Conservation (phyloP, 139 green algal species). For the Coelastrella sp. region DNA sequence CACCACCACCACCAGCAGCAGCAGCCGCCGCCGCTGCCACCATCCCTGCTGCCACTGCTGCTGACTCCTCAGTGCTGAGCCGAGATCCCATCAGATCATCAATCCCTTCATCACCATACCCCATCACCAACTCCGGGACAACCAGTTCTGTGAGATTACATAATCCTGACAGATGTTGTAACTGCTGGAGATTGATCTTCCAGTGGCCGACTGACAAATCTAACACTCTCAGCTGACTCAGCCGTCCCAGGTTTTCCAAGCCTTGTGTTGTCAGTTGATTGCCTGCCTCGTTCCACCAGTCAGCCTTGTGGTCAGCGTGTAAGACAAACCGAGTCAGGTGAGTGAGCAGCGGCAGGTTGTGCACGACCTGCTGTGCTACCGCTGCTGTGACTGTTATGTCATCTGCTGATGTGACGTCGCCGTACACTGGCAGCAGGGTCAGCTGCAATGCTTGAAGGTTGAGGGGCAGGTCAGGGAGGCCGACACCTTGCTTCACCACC, state of each 20-base stretch:
- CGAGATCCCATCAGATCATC: constrained; percentile 4
- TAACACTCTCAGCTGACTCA: background rate
- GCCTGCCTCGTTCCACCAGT: background rate
- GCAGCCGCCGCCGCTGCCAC: background rate
- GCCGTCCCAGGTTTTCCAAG: background rate
- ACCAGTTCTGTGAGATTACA: constrained; percentile 6
- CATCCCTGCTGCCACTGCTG: constrained; percentile 10
- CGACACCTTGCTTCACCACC: background rate
- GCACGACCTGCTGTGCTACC: background rate
- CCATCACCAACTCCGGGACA: constrained; percentile 20
- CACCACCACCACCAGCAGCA: background rate
- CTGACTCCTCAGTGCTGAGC: background rate
- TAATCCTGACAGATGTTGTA: constrained; percentile 2
- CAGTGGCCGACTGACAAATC: constrained; percentile 10
- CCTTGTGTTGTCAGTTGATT: background rate
- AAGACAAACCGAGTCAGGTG: background rate
- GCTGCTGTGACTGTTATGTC: constrained; percentile 14
- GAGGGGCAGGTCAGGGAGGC: background rate
- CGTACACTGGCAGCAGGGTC: background rate
- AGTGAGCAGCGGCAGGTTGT: background rate
- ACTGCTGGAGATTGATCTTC: constrained; percentile 19
- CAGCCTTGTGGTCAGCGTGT: background rate
- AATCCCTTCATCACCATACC: background rate
- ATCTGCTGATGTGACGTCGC: background rate
- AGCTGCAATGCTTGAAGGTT: constrained; percentile 5